A percentile compares a stretch with the other conserved stretches of the same genome.
Evolutionary conservation across 1,139 yeast genomes (phyloP).

Genomic region (Geotrichum phurueaensis): DNA sequence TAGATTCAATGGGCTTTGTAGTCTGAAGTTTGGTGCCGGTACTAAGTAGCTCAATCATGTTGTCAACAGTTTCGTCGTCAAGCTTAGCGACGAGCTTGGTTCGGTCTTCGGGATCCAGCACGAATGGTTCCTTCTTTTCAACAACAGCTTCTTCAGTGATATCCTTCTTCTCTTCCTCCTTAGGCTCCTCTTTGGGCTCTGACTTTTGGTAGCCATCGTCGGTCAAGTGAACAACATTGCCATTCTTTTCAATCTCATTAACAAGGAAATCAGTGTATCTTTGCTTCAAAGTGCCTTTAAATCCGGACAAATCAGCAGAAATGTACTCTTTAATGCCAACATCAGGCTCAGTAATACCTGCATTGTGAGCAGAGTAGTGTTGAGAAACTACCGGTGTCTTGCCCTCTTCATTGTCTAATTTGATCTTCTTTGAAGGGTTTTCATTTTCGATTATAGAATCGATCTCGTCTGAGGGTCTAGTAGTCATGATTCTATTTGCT

Average conservation of each 20-base stretch:
- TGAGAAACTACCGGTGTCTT: background rate
- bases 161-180: constrained; percentile 14
- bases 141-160: background rate
- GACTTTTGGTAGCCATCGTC: constrained; percentile 64
- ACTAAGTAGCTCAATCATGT: constrained; percentile 49
- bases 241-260: constrained; percentile 68
- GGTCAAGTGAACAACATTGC: constrained; percentile 63
- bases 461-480: constrained; percentile 14
- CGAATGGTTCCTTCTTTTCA: constrained; percentile 14
- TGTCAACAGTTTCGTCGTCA: constrained; percentile 53
- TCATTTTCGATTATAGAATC: background rate
- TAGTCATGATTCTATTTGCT: constrained; percentile 5
- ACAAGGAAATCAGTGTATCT: constrained; percentile 93
- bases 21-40: constrained; percentile 61
- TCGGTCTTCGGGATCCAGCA: constrained; percentile 26
- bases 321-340: constrained; percentile 81
- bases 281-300: constrained; percentile 74
- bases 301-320: constrained; percentile 53
- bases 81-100: constrained; percentile 46
- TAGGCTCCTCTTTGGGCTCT: constrained; percentile 23
- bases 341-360: constrained; percentile 52
- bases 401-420: constrained; percentile 3
- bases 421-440: constrained; percentile 12
- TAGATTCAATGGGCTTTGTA: constrained; percentile 53
- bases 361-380: constrained; percentile 17